Evolutionary conservation across 257 asterid genomes (phyloP).

Genomic region (Ocimum tenuiflorum): DNA sequence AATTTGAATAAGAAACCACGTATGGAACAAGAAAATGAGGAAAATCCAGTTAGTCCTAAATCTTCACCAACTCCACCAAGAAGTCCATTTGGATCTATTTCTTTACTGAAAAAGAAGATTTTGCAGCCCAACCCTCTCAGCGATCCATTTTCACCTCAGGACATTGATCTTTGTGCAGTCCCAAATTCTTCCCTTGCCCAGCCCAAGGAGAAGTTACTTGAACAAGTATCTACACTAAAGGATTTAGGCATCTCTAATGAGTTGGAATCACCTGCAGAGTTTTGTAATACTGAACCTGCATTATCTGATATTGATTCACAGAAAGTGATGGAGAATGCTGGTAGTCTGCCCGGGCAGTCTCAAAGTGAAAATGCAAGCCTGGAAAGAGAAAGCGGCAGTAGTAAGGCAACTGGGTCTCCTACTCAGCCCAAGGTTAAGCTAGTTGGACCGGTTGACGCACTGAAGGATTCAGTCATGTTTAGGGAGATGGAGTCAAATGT

Average conservation of each 20-base stretch:
- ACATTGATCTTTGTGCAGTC: slow-evolving; percentile 29
- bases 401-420: slow-evolving; percentile 25
- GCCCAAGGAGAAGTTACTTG: slow-evolving; percentile 26
- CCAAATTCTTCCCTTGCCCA: slow-evolving; percentile 21
- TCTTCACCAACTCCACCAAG: slow-evolving; percentile 67
- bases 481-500: slow-evolving; percentile 32
- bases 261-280: slow-evolving; percentile 29
- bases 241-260: slow-evolving; percentile 28
- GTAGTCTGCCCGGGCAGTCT: slow-evolving; percentile 21
- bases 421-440: slow-evolving; percentile 24
- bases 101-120: slow-evolving; percentile 40
- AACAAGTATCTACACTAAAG: slow-evolving; percentile 28
- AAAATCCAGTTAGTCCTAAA: slow-evolving; percentile 21
- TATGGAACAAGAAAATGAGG: slow-evolving; percentile 20
- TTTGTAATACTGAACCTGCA: slow-evolving; percentile 23
- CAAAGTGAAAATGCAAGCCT: slow-evolving; percentile 27
- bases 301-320: slow-evolving; percentile 24
- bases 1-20: slow-evolving; percentile 28
- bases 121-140: slow-evolving; percentile 41
- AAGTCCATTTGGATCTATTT: slow-evolving; percentile 50
- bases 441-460: slow-evolving; percentile 27
- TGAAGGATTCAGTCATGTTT: slow-evolving; percentile 23
- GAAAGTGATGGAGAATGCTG: slow-evolving; percentile 19
- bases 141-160: slow-evolving; percentile 57
- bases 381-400: slow-evolving; percentile 9